Base-by-base conservation (phyloP, 2,329 filamentous ascomycete species). In the Apiospora pterosperma region DNA sequence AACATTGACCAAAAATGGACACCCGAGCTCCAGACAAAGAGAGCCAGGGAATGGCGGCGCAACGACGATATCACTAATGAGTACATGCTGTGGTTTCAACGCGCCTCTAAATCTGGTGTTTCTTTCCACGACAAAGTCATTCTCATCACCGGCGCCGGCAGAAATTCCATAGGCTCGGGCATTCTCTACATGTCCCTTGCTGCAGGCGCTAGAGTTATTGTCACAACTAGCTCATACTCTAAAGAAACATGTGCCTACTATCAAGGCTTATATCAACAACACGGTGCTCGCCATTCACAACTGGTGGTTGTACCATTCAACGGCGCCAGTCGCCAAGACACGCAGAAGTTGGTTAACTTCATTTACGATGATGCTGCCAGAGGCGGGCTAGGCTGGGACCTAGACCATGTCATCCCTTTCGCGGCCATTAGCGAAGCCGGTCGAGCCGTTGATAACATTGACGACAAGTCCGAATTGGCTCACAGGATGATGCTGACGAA, bases 341-440 rank as follows among this genome's bases (percentile, higher is more conserved):
- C 73, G 21, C 70, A 79, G 59, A 68, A 67, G 10, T 63, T 82
- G 6, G 65, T 80, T 8, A 64, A 74, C 5, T 76, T 80, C 63
- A 76, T 81, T 44, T 80, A 79, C 61, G 48, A 55, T 19, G 48
- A 55, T 5, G 48, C 31, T 16, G 0, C 16, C 19, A 55, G 34
- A 8, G 73, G 74, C 41, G 73, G 72, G 12, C 68, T 75, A 0
- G 74, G 70, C 6, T 72, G 71, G 64, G 77, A 80, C 65, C 63
- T 81, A 2, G 80, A 82, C 65, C 72, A 70, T 63, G 65, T 81
- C 12, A 67, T 81, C 4, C 80, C 80, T 2, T 81, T 82, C 62
- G 80, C 79, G 1, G 80, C 80, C 1, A 70, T 80, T 14, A 66
- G 75, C 0, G 77, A 81, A 64, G 68, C 69, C 3, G 76, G 77